A percentile compares a stretch with the other conserved stretches of the same genome.
Evolutionary conservation across 2,329 filamentous ascomycete species (phyloP).

Genomic region (Eurotiales sp.): DNA sequence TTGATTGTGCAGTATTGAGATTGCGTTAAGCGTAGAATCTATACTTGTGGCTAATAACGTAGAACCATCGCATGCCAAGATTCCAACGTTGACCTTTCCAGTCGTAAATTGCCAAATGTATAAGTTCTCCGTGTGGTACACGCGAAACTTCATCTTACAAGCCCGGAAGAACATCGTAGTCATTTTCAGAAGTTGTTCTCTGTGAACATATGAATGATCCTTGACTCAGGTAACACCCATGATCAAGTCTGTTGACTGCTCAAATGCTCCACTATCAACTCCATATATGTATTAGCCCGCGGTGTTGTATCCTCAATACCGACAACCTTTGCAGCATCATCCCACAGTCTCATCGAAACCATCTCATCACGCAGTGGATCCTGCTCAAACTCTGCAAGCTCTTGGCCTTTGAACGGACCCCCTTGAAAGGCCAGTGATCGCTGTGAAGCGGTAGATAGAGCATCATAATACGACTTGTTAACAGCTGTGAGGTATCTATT

Average conservation of each 20-base stretch:
- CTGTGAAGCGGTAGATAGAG: conserved; percentile 35
- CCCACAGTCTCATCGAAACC: conserved; percentile 35
- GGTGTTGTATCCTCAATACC: conserved; percentile 25
- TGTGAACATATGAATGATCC: no score
- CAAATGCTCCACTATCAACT: conserved; percentile 27
- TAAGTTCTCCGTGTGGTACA: no score
- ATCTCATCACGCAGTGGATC: conserved; percentile 34
- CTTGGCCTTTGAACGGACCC: conserved; percentile 29
- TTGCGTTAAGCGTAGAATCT: no score
- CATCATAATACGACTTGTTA: conserved; percentile 30
- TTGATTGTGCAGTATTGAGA: no score
- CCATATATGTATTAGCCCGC: conserved; percentile 24
- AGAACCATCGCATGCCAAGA: no score
- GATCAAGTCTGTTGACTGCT: neutral
- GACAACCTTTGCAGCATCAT: conserved; percentile 35
- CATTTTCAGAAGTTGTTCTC: no score
- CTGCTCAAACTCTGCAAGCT: conserved; percentile 27
- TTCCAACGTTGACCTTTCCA: no score
- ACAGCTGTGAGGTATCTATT: conserved; percentile 36
- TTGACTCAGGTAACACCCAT: no score
- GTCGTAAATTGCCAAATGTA: no score
- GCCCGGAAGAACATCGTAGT: no score
- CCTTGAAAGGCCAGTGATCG: conserved; percentile 37
- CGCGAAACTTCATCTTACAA: no score
- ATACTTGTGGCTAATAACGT: no score